Conservation (phyloP, 768 basidiomycete species). For the Lanmaoa pseudosensibilis region DNA sequence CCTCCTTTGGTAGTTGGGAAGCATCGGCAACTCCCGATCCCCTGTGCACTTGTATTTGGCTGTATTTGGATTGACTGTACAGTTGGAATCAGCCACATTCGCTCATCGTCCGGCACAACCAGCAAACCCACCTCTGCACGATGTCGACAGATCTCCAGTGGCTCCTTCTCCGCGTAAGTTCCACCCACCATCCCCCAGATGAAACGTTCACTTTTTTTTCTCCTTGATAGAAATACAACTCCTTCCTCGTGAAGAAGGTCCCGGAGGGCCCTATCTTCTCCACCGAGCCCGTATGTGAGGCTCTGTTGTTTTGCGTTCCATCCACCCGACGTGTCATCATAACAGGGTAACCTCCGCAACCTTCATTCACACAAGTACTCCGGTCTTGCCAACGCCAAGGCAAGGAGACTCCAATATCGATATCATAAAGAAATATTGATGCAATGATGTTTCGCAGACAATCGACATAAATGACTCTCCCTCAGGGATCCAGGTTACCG, state of each 20-base stretch:
- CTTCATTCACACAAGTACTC: conserved; percentile 93
- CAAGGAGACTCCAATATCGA: conserved; percentile 25
- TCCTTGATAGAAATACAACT: conserved; percentile 66
- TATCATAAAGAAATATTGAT: not conserved
- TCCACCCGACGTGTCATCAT: conserved; percentile 5
- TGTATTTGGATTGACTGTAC: conserved; percentile 33
- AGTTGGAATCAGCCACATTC: conserved; percentile 34
- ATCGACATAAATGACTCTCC: conserved; percentile 60
- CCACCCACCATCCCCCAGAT: not conserved
- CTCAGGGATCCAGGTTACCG: conserved; percentile 57
- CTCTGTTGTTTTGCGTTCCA: not conserved
- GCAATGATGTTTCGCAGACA: conserved; percentile 43
- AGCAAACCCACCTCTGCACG: conserved; percentile 33
- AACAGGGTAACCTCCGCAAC: conserved; percentile 82
- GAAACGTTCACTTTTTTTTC: not conserved
- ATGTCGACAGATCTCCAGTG: conserved; percentile 93
- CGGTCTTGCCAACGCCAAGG: conserved; percentile 83
- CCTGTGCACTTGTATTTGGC: conserved; percentile 16
- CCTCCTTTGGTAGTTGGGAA: no score
- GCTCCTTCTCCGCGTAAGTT: conserved; percentile 84
- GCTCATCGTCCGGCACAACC: conserved; percentile 18
- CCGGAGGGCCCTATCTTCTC: conserved; percentile 78
- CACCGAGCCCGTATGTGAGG: conserved; percentile 68
- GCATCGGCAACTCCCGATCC: not conserved
- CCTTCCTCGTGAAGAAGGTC: conserved; percentile 80